These are phyloP conservation scores for Kokia cookei DNA, from an alignment of 441 rosid species.

Conservation along the genomic window DNA sequence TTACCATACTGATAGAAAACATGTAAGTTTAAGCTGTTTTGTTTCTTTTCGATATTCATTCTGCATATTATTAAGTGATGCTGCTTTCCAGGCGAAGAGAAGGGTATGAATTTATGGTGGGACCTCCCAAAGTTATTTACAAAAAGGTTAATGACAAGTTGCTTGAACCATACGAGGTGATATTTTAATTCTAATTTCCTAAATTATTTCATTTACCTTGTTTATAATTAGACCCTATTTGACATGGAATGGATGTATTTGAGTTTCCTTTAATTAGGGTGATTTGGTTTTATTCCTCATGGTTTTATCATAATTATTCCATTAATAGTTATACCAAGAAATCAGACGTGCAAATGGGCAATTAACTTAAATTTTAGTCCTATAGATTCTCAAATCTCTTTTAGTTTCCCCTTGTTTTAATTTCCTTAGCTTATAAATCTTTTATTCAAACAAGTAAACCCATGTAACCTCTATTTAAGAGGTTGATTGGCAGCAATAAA, in stretches of 20 bases:
- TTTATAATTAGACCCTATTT: not conserved
- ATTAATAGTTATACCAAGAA: slow-evolving; percentile 2
- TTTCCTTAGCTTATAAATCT: no score
- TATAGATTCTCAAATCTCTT: not conserved
- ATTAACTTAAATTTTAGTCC: not conserved
- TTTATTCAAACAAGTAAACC: no score
- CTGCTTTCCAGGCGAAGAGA: slow-evolving; percentile 82
- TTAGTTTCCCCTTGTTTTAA: no score
- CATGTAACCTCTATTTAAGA: no score
- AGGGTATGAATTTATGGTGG: slow-evolving; percentile 98
- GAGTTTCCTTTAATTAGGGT: not conserved
- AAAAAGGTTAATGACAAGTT: slow-evolving; percentile 69
- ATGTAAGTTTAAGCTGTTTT: slow-evolving; percentile 48
- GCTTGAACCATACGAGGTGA: slow-evolving; percentile 89
- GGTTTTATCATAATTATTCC: not conserved
- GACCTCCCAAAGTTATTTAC: slow-evolving; percentile 97
- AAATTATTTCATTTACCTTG: not conserved
- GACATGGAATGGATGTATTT: not conserved
- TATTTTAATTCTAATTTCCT: slow-evolving; percentile 10
- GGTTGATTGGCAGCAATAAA: no score
- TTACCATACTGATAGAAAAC: slow-evolving; percentile 91
- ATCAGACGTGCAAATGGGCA: not conserved
- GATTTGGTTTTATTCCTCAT: not conserved
- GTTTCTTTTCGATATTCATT: slow-evolving; percentile 15
- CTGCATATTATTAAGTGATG: slow-evolving; percentile 15